These are phyloP conservation scores for Chlamydomonas sp. DNA, from an alignment of 139 green algal genomes.

Conservation along the genomic window DNA sequence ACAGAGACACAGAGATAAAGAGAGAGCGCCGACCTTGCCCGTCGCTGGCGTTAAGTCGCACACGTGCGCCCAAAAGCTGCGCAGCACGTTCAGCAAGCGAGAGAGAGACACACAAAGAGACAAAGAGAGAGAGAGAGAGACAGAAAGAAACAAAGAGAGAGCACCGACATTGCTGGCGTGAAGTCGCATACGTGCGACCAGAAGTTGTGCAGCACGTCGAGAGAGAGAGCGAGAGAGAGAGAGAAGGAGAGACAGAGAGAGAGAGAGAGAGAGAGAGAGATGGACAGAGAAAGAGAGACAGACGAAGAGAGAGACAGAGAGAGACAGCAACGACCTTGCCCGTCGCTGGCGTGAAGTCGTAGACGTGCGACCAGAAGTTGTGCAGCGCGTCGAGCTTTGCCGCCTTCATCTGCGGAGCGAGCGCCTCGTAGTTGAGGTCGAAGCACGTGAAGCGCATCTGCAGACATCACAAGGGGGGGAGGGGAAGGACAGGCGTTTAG, in stretches of 20 bases:
- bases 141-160: constrained; percentile 18
- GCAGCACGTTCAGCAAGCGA: constrained; percentile 37
- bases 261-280: too few species aligned
- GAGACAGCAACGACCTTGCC: neutral
- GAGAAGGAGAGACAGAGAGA: too few species aligned
- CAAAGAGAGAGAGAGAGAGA: too few species aligned
- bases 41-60: constrained; percentile 57
- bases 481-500: too few species aligned
- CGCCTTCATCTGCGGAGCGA: constrained; percentile 39
- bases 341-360: constrained; percentile 56
- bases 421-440: constrained; percentile 40
- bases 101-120: too few species aligned
- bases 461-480: too few species aligned
- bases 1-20: constrained; percentile 20
- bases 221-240: too few species aligned
- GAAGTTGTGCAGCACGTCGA: constrained; percentile 54
- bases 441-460: constrained; percentile 49
- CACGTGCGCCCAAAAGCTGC: constrained; percentile 61
- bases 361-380: constrained; percentile 61
- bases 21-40: neutral
- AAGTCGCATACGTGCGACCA: constrained; percentile 60
- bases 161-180: constrained; percentile 28
- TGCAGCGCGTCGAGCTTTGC: constrained; percentile 37
- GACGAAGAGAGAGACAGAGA: constrained; percentile 21
- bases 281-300: too few species aligned